Evolutionary conservation across 768 basidiomycete species (phyloP).

Genomic region (Auricularia cornea): DNA sequence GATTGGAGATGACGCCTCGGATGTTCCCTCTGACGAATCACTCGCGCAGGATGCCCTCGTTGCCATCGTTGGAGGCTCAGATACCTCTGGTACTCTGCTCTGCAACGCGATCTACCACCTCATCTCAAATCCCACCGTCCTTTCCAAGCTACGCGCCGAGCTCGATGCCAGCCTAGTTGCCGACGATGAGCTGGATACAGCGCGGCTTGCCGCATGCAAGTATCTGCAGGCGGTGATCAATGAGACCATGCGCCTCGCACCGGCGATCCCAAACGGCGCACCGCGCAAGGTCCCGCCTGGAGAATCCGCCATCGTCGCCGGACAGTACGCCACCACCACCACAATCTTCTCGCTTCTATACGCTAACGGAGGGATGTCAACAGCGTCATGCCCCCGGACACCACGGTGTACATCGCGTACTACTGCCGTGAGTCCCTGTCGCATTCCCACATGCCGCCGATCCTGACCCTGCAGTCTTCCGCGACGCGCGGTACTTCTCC

Average conservation of each 20-base stretch:
- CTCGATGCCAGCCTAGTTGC: no score
- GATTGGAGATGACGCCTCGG: background rate
- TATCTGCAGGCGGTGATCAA: no score
- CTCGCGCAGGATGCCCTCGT: background rate
- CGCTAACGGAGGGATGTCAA: no score
- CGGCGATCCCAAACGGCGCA: no score
- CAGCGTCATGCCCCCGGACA: slow-evolving; percentile 39
- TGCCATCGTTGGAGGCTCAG: background rate
- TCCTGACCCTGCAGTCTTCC: slow-evolving; percentile 12
- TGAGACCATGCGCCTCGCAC: no score
- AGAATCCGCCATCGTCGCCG: slow-evolving; percentile 23
- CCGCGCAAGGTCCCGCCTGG: background rate
- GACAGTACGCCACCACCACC: slow-evolving; percentile 25
- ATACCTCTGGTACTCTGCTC: background rate
- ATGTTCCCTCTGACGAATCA: background rate
- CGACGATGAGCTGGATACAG: no score
- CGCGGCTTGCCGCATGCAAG: no score
- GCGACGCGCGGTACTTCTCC: slow-evolving; percentile 39
- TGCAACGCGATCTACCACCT: background rate
- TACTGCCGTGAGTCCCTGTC: slow-evolving; percentile 38
- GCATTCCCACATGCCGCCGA: no score
- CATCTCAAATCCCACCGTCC: background rate
- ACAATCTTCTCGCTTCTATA: no score
- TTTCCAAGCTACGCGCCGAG: background rate
- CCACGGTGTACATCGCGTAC: slow-evolving; percentile 33